phyloP scores from a whole-genome alignment of 139 green algal genomes.

The Ettlia oleoabundans region DNA sequence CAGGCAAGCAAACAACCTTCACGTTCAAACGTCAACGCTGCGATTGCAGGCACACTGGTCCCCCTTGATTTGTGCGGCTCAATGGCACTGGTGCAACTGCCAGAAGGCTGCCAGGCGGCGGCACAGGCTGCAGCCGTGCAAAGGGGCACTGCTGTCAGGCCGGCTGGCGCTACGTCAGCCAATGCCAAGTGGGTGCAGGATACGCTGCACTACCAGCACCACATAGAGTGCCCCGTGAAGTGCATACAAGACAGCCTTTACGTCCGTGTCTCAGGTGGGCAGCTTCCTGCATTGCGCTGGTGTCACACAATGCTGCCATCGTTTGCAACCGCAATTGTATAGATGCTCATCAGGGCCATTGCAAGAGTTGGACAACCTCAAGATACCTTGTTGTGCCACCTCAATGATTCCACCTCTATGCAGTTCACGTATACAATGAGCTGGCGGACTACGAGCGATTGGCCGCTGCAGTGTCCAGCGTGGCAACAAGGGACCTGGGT shows the following conservation, averaged over 20 bases:
- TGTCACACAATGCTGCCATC: neutral
- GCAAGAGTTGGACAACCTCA: no score
- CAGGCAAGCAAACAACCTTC: no score
- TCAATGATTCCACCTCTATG: neutral
- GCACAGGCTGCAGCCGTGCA: neutral
- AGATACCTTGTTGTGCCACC: neutral
- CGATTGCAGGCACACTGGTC: conserved; percentile 6
- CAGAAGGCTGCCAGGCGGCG: neutral
- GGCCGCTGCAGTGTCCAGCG: conserved; percentile 43
- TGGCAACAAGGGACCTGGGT: no score
- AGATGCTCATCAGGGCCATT: no score
- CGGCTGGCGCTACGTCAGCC: conserved; percentile 50
- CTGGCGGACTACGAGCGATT: conserved; percentile 61
- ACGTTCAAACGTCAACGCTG: no score
- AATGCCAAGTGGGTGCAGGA: conserved; percentile 76
- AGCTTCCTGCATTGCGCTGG: no score
- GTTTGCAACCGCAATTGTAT: neutral
- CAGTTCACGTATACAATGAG: conserved; percentile 66
- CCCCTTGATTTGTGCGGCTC: conserved; percentile 17
- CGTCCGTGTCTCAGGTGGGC: conserved; percentile 57
- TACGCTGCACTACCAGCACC: conserved; percentile 52
- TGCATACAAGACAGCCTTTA: conserved; percentile 61
- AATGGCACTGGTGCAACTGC: conserved; percentile 30
- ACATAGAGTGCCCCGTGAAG: conserved; percentile 74
- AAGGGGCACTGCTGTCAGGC: neutral